Conservation (phyloP, 73 alveolate genomes). For the Urostyla sp. region DNA sequence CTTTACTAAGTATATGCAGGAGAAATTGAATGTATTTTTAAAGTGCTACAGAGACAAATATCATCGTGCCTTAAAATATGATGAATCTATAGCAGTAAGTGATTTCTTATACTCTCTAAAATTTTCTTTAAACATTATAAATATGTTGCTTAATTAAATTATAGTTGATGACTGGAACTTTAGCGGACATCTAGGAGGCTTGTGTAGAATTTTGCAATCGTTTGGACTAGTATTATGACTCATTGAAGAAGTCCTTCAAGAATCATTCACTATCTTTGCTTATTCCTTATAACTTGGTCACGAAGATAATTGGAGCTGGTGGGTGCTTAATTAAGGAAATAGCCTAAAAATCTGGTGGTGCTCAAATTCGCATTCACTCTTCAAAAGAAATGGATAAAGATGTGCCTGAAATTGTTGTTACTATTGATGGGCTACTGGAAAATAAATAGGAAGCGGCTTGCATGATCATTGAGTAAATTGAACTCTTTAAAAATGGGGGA, state of each 20-base stretch:
- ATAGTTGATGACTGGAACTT: conserved; percentile 57
- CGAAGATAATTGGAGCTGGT: conserved; percentile 75
- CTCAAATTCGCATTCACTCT: conserved; percentile 63
- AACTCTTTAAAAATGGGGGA: conserved; percentile 74
- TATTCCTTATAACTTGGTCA: conserved; percentile 67
- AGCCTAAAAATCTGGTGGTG: conserved; percentile 70
- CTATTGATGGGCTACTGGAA: conserved; percentile 62
- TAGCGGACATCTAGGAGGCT: conserved; percentile 53
- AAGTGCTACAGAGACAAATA: conserved; percentile 56
- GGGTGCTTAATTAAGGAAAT: conserved; percentile 78
- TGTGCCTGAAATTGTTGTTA: conserved; percentile 63
- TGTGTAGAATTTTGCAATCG: conserved; percentile 32
- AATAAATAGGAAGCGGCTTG: conserved; percentile 69
- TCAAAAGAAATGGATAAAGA: conserved; percentile 69
- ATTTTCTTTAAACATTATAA: too few species aligned
- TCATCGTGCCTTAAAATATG: conserved; percentile 42
- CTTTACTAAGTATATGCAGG: conserved; percentile 53
- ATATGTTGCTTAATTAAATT: not conserved
- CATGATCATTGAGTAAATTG: conserved; percentile 50
- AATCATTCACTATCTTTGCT: conserved; percentile 49
- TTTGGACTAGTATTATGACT: conserved; percentile 66
- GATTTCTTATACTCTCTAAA: too few species aligned
- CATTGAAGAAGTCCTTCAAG: conserved; percentile 24
- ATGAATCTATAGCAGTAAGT: conserved; percentile 58
- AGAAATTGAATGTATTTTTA: conserved; percentile 48